A percentile compares a stretch with the other conserved stretches of the same genome.
Evolutionary conservation across 176 grass and related monocot species (phyloP).

Genomic region (Oryza punctata): DNA sequence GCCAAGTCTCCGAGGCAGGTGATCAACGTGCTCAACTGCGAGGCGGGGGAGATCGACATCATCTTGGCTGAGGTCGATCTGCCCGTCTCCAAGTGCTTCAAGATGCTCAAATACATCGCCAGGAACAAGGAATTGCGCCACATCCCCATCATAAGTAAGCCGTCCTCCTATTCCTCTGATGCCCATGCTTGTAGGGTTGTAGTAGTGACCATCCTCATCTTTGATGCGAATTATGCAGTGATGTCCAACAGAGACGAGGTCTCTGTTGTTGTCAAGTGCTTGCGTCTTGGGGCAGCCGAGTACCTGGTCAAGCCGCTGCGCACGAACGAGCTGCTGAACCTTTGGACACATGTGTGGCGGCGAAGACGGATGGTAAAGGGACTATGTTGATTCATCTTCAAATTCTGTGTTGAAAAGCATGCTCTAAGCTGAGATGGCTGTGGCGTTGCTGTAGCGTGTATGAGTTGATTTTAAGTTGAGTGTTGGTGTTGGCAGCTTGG

Average conservation of each 20-base stretch:
- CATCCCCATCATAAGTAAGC: conserved; percentile 96
- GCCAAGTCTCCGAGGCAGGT: conserved; percentile 79
- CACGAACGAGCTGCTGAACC: conserved; percentile 86
- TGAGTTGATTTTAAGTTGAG: conserved; percentile 26
- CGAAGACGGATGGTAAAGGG: conserved; percentile 72
- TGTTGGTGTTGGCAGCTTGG: conserved; percentile 67
- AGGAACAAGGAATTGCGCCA: conserved; percentile 80
- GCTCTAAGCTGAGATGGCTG: conserved; percentile 31
- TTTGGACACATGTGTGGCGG: conserved; percentile 97
- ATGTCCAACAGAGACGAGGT: conserved; percentile 94
- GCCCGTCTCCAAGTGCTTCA: conserved; percentile 80
- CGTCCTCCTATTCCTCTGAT: not conserved
- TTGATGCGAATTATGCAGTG: conserved; percentile 51
- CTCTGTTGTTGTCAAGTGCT: conserved; percentile 91
- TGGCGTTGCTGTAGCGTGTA: conserved; percentile 17
- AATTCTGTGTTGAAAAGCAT: conserved; percentile 29
- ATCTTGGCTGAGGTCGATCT: conserved; percentile 94
- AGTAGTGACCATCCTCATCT: conserved; percentile 5
- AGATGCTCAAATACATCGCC: conserved; percentile 97
- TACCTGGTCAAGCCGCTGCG: conserved; percentile 93
- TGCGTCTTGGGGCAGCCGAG: conserved; percentile 85
- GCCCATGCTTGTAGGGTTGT: not conserved
- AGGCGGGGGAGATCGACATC: conserved; percentile 79
- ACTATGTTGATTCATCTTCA: conserved; percentile 28
- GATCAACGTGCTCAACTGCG: conserved; percentile 72